Base-by-base conservation (phyloP, 768 basidiomycete genomes). In the Phlebiopsis gigantea region DNA sequence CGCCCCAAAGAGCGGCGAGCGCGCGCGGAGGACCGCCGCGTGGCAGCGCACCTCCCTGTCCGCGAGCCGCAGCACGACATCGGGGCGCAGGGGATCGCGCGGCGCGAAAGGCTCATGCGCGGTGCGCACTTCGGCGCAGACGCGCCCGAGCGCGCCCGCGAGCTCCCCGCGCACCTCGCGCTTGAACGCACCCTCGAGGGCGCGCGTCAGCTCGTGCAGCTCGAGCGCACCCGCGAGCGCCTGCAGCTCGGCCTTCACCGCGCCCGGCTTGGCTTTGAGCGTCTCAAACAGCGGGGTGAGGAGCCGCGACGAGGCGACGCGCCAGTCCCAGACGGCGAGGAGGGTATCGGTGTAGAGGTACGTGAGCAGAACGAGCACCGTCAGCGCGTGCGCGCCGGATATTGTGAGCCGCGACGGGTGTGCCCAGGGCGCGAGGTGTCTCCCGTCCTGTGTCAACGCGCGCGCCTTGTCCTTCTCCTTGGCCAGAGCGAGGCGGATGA, bases 271-370 rank as follows among this genome's bases (percentile, higher is more conserved):
- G 14, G 80, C 69, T 26, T 75, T 77, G 19, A 45, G 24, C n/a
- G 43, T 15, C 12, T 7, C 26, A 28, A 80, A 57, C 15, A 46
- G 57, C 6, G 65, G 56, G n/a, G 80, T 72, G 21, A 75, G 70
- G 4, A 63, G 65, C 25, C 76, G 73, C 1, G 87, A 69, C 1
- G 72, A 56, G 0, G 72, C 76, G 10, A 90, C 76, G 17, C 93
- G 82, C 12, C 77, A 75, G 67, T 98, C 94, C 91, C 93, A 95
- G 14, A 94, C 69, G 0, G 91, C 84, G 10, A 91, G 74, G 1
- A 95, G 69, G 41, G 85, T 80, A 67, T 99, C 96, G 1, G 89
- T 80, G 70, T 98, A 98, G n/a, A 98, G 70, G 65, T 93, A 98
- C 22, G 84, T 79, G 19, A 97, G 68, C 19, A 98, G 73, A 21